Evolutionary conservation across 345 rosid species (phyloP), one percentile per base, ranked within the genome.

Genomic region (Boechera stricta): DNA sequence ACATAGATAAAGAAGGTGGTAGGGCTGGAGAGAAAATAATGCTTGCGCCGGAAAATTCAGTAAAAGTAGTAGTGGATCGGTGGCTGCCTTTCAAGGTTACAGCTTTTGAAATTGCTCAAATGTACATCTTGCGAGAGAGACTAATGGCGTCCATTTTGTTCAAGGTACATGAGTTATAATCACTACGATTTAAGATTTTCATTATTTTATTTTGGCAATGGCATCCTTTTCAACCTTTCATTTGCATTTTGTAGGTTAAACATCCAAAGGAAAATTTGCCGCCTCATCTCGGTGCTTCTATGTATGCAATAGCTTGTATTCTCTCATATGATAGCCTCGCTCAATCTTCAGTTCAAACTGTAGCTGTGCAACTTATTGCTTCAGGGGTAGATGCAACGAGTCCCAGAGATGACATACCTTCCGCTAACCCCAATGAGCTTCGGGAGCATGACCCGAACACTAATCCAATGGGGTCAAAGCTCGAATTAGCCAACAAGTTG

Each of bases 71-170:
- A 55, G 89, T 89, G 45, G 98, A 92, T 76, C 82, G 87, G 38
- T 95, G 99, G 98, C 90, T 92, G 58, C 77, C 82, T 77, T 88
- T 87, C 64, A 69, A 79, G 77, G 77, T 86, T 42, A 87, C 89
- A 12, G 94, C 98, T 24, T 78, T 92, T 67, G 94, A 95, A 71
- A 84, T 86, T 61, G 97, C 98, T 71, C 97, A 88, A 68, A 86
- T 92, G 69, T 92, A 91, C 84, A 86, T 94, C 83, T 80, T 92
- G 86, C 87, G 93, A 74, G 96, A 95, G 79, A 86, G 90, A 55
- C 77, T 90, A 73, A 74, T 80, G 41, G 92, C 90, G 5, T 94
- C 97, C 55, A 86, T 90, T 74, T 82, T 90, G 75, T 92, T 86
- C 79, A 95, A 86, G 84, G 97, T 76, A 76, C 47, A 39, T 88